phyloP scores from a whole-genome alignment of 352 stramenopile genomes.

The Globisporangium canariense region DNA sequence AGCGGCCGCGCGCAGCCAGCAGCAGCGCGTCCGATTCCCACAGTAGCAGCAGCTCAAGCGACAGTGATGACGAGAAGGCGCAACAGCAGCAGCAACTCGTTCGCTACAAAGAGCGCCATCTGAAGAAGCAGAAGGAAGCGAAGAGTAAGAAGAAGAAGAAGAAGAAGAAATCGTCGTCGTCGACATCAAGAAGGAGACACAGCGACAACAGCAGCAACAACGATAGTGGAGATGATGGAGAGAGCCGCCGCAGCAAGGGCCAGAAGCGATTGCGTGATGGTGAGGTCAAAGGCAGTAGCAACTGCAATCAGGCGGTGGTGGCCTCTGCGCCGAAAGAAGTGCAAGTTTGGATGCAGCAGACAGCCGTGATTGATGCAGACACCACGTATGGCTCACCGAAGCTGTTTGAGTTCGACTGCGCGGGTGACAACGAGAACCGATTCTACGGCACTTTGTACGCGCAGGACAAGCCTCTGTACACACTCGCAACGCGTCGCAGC shows the following conservation, averaged over 20 bases:
- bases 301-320: constrained; percentile 4
- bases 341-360: constrained; percentile 14
- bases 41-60: not conserved
- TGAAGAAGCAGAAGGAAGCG: not conserved
- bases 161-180: not conserved
- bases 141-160: not conserved
- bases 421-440: constrained; percentile 61
- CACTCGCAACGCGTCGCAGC: constrained; percentile 44
- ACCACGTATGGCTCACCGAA: constrained; percentile 18
- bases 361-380: not conserved
- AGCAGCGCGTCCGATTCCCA: not conserved
- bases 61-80: not conserved
- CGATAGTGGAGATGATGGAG: constrained; percentile 2
- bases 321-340: constrained; percentile 7
- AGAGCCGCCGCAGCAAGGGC: not conserved
- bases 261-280: constrained; percentile 1
- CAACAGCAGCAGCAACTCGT: not conserved
- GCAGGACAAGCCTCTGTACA: constrained; percentile 64
- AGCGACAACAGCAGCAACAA: constrained; percentile 8
- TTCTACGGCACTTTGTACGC: constrained; percentile 66
- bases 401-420: constrained; percentile 64
- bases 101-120: not conserved
- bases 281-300: not conserved
- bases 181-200: not conserved
- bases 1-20: not conserved